These are phyloP conservation scores for Rhododendron ovatum DNA, from an alignment of 148 eudicot genomes.

Conservation along the genomic window DNA sequence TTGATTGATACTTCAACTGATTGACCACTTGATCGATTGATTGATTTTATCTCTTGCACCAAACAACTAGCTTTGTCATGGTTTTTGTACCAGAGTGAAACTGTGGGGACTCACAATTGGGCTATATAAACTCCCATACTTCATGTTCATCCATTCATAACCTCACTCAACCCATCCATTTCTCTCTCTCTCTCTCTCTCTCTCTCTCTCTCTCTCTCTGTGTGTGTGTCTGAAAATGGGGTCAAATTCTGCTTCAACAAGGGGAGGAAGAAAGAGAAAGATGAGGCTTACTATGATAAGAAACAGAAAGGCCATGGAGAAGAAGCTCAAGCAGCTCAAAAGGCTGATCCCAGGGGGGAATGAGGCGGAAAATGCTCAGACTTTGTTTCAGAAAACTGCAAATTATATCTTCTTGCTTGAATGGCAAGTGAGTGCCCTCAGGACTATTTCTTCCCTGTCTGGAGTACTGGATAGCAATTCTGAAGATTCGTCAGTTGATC, in stretches of 20 bases:
- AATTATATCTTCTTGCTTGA: constrained; percentile 15
- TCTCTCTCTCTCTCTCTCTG: no score
- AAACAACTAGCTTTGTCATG: background rate
- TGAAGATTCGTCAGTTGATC: background rate
- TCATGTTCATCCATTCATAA: background rate
- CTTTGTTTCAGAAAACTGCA: constrained; percentile 18
- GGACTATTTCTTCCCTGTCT: background rate
- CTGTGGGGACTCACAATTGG: constrained; percentile 8
- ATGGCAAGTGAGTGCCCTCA: constrained; percentile 8
- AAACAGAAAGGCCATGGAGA: constrained; percentile 13
- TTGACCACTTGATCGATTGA: background rate
- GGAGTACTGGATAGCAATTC: background rate
- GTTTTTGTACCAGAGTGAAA: background rate
- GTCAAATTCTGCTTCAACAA: background rate
- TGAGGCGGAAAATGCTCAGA: constrained; percentile 11
- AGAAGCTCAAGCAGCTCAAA: constrained; percentile 15
- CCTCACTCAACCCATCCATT: background rate
- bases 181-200: constrained; percentile 13
- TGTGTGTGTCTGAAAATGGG: background rate
- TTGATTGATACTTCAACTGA: constrained; percentile 6
- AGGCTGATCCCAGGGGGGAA: constrained; percentile 16
- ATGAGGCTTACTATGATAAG: constrained; percentile 5
- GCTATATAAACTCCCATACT: constrained; percentile 4
- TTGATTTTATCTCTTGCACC: background rate
- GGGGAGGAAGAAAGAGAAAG: constrained; percentile 6